Percentiles rank a stretch among this genome's conserved stretches.
Conservation (phyloP, 495 filamentous ascomycete species). For the Penicillium salamii region DNA sequence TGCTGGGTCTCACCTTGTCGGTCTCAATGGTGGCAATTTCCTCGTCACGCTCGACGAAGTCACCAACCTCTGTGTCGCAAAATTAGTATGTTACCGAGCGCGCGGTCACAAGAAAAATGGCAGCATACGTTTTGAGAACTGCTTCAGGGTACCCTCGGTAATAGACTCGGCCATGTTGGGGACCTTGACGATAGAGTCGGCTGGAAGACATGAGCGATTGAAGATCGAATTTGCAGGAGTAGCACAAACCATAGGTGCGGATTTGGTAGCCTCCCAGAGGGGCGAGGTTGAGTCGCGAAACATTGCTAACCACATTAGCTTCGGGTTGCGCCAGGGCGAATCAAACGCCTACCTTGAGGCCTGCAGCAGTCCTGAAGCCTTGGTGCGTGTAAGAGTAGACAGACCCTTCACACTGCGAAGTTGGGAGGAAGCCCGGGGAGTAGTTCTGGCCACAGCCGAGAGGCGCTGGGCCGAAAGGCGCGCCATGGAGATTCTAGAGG, state of each 20-base stretch:
- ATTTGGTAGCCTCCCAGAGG: conserved; percentile 34
- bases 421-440: conserved; percentile 23
- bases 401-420: conserved; percentile 23
- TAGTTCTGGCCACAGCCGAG: conserved; percentile 27
- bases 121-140: conserved; percentile 76
- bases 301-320: conserved; percentile 21
- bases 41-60: conserved; percentile 93
- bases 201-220: conserved; percentile 33
- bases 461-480: conserved; percentile 37
- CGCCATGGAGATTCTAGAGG: conserved; percentile 41
- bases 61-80: conserved; percentile 66
- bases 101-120: background rate
- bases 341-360: conserved; percentile 26
- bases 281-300: conserved; percentile 25
- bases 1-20: conserved; percentile 72
- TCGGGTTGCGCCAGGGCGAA: background rate
- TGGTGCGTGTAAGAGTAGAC: conserved; percentile 24
- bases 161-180: conserved; percentile 99
- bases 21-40: conserved; percentile 99
- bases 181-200: conserved; percentile 85
- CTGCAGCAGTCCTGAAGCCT: conserved; percentile 30
- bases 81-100: conserved; percentile 20
- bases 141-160: conserved; percentile 94
- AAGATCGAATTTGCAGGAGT: background rate
- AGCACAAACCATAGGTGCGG: conserved; percentile 35